Evolutionary conservation across 495 filamentous ascomycete species (phyloP), one percentile per base, ranked within the genome.

Genomic region (Tuber brumale): DNA sequence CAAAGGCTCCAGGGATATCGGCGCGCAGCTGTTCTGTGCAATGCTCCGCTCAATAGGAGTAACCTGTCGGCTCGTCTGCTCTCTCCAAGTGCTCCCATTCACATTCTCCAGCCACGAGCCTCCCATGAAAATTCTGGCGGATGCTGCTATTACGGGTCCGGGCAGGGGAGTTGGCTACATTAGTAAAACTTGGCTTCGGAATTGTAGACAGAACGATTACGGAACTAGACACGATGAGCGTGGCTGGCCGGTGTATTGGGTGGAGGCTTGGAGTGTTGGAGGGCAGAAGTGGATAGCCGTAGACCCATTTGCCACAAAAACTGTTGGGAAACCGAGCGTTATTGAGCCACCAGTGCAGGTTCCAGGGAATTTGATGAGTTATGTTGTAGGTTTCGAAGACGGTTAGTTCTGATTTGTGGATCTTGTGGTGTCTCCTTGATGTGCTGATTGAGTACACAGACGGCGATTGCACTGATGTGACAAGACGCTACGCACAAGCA

Each of bases 271-370:
- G 80, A 92, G 97, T 80, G 86, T 89, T 74, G 92, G 90, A 21
- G 86, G 91, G 44, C 92, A 97, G 82, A 97, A 94, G 87, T 98
- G 94, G 94, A 88, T 97, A 71, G 88, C 93, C 1, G 88, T 95
- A 39, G 96, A 99, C 81, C 92, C 95, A 0, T 82, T 97, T 5
- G 92, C 94, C 44, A 97, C 93, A 3, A 85, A 86, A 57, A 91
- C 93, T 0, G 87, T 94, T 42, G 91, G 88, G 79, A 94, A 92
- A 78, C 89, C 93, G 2, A 83, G 80, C 48, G 87, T 87, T 5
- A 86, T 97, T 46, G 95, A 97, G 80, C 95, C 95, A 0, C 93
- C 96, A 0, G 86, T 90, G 18, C 89, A 87, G 3, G 92, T 96
- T 83, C 80, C 85, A 0, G 86, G 89, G 69, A 97, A 96, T 78